phyloP scores from a whole-genome alignment of 1,284 basidiomycete genomes.

The Apiotrichum sp. region DNA sequence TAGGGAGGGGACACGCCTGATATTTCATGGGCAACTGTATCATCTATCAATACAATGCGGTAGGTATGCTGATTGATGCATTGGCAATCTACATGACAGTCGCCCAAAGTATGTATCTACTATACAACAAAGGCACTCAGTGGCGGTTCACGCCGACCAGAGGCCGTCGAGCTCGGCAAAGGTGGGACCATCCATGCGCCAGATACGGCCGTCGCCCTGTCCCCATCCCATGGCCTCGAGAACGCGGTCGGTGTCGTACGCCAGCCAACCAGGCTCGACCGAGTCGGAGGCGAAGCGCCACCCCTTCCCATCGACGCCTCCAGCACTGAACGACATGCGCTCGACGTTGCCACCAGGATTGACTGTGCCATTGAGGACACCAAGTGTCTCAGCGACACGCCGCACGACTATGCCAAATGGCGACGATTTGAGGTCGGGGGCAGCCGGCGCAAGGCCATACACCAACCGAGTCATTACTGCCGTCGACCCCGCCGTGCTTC shows the following conservation, averaged over 20 bases:
- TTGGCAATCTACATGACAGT: no score
- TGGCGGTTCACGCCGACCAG: conserved; percentile 14
- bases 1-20: no score
- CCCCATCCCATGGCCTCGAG: conserved; percentile 37
- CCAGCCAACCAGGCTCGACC: conserved; percentile 66
- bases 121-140: neutral
- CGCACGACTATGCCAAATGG: conserved; percentile 61
- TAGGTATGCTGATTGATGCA: no score
- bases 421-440: conserved; percentile 52
- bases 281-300: conserved; percentile 64
- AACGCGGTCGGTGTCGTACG: conserved; percentile 60
- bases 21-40: neutral
- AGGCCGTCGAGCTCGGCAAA: conserved; percentile 38
- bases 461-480: conserved; percentile 48
- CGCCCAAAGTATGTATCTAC: no score
- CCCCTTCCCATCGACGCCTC: conserved; percentile 64
- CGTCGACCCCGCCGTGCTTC: conserved; percentile 48
- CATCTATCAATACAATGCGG: no score
- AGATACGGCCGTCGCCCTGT: conserved; percentile 17
- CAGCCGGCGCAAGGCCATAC: conserved; percentile 34
- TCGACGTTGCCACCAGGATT: conserved; percentile 23
- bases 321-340: conserved; percentile 47
- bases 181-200: conserved; percentile 28
- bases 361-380: conserved; percentile 65
- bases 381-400: conserved; percentile 74